Evolutionary conservation across 495 filamentous ascomycete species (phyloP), one percentile per base, ranked within the genome.

Genomic region (Cercophora newfieldiana): DNA sequence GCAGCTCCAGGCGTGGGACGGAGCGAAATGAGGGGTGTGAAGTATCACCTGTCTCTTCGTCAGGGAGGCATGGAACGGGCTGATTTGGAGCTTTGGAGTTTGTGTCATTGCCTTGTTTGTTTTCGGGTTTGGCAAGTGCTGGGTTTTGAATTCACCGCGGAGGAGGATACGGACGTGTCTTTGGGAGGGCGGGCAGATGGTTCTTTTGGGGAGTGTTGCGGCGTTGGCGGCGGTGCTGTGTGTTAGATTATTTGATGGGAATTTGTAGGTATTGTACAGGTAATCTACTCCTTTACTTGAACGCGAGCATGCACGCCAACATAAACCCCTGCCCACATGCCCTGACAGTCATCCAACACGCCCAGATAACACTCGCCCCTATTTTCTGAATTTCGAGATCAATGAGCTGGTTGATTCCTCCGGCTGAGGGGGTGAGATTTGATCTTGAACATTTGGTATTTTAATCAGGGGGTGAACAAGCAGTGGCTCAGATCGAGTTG

Each of bases 71-170:
- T 80, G 82, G 58, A 55, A 81, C 18, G 91, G 88, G 22, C 74
- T 94, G 69, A 79, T 78, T 22, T 89, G 88, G 83, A 91, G 88
- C 48, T 90, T 93, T 55, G 81, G 77, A 0, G 84, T 90, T 2
- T 93, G 91, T 84, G 82, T 84, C 7, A 63, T 90, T 22, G 87
- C 90, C 0, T 72, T 94, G 61, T 92, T 92, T 69, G 66, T 83
- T 3, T 94, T 94, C 72, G 90, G 91, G 0, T 90, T 90, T 64
- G 81, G 79, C 25, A 93, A 93, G 81, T 89, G 87, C 25, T 76
- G 75, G 26, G 62, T 64, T 0, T 49, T 71, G 51, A 65, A 49
- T 29, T 21, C 26, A 3, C 49, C 63, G 4, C n/a, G n/a, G n/a
- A n/a, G n/a, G n/a, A 63, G 69, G 22, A 47, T 69, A 2, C 68